Percentiles rank a stretch among this genome's conserved stretches.
Conservation (phyloP, 1,284 basidiomycete genomes). For the Ustilago crameri region DNA sequence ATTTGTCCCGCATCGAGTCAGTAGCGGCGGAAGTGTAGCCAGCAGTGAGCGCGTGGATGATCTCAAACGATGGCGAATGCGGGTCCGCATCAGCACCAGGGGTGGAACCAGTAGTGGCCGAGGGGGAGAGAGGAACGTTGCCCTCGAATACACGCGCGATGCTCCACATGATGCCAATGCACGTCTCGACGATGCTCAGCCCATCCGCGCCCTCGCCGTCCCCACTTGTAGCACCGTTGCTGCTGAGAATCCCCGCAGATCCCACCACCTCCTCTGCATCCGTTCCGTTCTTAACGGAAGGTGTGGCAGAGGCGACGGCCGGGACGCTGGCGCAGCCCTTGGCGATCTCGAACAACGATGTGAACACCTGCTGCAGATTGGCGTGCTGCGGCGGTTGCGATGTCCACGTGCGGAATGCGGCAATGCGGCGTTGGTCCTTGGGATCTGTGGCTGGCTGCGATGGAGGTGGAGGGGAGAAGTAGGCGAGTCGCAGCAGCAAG, state of each 20-base stretch:
- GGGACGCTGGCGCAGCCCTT: slow-evolving; percentile 43
- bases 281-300: neutral
- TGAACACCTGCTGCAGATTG: slow-evolving; percentile 10
- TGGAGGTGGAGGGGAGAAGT: slow-evolving; percentile 55
- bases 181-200: slow-evolving; percentile 53
- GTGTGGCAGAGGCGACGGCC: slow-evolving; percentile 25
- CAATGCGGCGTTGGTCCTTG: slow-evolving; percentile 30
- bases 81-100: slow-evolving; percentile 10
- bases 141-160: slow-evolving; percentile 54
- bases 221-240: neutral
- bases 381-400: neutral
- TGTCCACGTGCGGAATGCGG: slow-evolving; percentile 35
- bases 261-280: slow-evolving; percentile 8
- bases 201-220: slow-evolving; percentile 43
- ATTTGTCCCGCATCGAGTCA: slow-evolving; percentile 56
- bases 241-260: neutral
- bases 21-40: slow-evolving; percentile 44
- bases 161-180: slow-evolving; percentile 58
- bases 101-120: neutral
- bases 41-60: slow-evolving; percentile 43
- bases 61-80: slow-evolving; percentile 5
- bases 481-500: slow-evolving; percentile 47
- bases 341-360: slow-evolving; percentile 37
- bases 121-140: slow-evolving; percentile 29
- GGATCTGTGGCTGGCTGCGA: slow-evolving; percentile 54